Evolutionary conservation across 805 yeast species (phyloP).

Genomic region (Nakazawaea anatomiae): DNA sequence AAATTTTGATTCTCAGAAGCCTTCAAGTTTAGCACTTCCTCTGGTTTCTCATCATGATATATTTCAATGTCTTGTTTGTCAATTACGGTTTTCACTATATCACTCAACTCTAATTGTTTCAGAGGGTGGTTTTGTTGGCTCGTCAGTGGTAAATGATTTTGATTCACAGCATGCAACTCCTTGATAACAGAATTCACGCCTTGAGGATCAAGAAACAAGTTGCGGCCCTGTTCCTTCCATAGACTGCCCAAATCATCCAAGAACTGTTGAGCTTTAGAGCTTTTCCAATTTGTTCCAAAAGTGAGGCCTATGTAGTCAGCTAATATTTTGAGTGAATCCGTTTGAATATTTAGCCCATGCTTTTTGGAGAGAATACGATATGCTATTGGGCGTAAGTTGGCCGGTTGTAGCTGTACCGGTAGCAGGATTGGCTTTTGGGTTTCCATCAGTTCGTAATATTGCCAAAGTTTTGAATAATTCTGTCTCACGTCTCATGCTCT

Average conservation of each 20-base stretch:
- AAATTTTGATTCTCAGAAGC: constrained; percentile 19
- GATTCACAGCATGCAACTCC: constrained; percentile 31
- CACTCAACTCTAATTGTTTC: constrained; percentile 9
- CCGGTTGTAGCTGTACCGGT: constrained; percentile 49
- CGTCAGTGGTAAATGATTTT: not conserved
- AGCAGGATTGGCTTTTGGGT: constrained; percentile 5
- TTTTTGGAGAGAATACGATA: constrained; percentile 87
- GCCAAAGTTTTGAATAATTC: not conserved
- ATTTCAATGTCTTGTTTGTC: constrained; percentile 7
- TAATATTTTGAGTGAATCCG: constrained; percentile 70
- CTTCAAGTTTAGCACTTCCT: not conserved
- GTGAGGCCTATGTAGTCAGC: constrained; percentile 71
- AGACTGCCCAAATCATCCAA: constrained; percentile 72
- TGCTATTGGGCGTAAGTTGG: constrained; percentile 85
- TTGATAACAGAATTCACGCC: constrained; percentile 58
- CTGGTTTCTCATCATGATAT: constrained; percentile 1
- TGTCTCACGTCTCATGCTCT: not conserved
- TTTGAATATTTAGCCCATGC: constrained; percentile 84
- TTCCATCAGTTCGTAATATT: not conserved
- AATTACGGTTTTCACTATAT: constrained; percentile 7
- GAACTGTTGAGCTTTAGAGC: constrained; percentile 51
- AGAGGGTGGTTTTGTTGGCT: not conserved
- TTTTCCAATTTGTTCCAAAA: constrained; percentile 86
- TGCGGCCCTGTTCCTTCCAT: constrained; percentile 90
- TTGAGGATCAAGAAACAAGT: constrained; percentile 75